Evolutionary conservation across 371 early-diverging fungal genomes (phyloP), one percentile per base, ranked within the genome.

Genomic region (Mortierella sp.): DNA sequence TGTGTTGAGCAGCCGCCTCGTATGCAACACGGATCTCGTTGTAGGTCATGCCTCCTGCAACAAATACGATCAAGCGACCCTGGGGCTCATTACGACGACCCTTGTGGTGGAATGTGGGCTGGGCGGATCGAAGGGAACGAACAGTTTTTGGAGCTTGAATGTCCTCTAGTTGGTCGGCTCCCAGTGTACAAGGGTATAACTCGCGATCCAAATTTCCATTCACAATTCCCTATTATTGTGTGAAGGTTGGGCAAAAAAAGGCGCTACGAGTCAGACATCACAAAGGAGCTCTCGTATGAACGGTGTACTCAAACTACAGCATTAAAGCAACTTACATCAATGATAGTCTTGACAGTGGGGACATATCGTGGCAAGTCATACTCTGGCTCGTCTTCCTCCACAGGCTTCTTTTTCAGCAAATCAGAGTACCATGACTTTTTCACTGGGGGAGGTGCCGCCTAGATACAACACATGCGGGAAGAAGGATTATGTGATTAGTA

Each of bases 11-110:
- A n/a, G 94, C 89, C 11, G 97, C 81, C 76, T 98, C 98, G 84
- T 98, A 98, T 0, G 93, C 92, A 7, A 94, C 82, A 68, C 99
- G 93, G 76, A 98, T 94, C 87, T 99, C 99, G 28, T 96, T 95
- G 70, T 95, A 96, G 14, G 99, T 97, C 77, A 97, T 88, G 19
- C 99, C 99, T 34, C 99, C 99, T 11, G 97, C 94, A 52, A 98
- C 91, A 81, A 98, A 99, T 11, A 99, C 88, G 16, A 86, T 86
- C 71, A 86, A 28, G 28, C 87, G 80, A 28, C 87, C 87, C 63
- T 86, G 80, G 26, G 87, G 87, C 24, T 86, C 87, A 38, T 86
- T 86, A 7, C 87, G 80, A 73, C 87, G 87, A 21, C 87, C 87
- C 78, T 86, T 86, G 76, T 86, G 87, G 50, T 86, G 87, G 78